Evolutionary conservation across 768 basidiomycete genomes (phyloP).

Genomic region (Boletales sp.): DNA sequence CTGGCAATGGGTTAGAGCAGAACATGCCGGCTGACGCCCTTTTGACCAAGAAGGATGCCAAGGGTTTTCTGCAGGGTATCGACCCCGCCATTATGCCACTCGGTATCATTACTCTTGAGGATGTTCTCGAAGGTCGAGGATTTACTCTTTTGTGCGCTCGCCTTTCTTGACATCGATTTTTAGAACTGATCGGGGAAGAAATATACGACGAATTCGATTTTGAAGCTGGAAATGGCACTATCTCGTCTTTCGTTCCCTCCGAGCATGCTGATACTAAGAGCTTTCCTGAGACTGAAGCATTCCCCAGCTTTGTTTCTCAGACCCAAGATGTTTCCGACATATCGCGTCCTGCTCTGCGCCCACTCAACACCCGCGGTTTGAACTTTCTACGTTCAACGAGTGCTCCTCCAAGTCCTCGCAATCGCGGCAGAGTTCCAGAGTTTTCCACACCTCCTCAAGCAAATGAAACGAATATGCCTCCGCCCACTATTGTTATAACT

Average conservation of each 20-base stretch:
- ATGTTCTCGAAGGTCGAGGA: conserved; percentile 76
- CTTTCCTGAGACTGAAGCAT: conserved; percentile 22
- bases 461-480: neutral
- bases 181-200: conserved; percentile 89
- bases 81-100: conserved; percentile 82
- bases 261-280: conserved; percentile 31
- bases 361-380: conserved; percentile 44
- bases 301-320: conserved; percentile 4
- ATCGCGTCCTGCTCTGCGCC: conserved; percentile 32
- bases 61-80: conserved; percentile 81
- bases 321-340: conserved; percentile 8
- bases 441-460: conserved; percentile 4
- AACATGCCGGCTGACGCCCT: conserved; percentile 89
- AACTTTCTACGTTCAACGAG: conserved; percentile 53
- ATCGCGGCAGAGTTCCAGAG: conserved; percentile 7
- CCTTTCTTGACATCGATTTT: conserved; percentile 1
- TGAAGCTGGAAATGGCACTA: conserved; percentile 62
- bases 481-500: neutral
- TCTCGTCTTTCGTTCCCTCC: conserved; percentile 39
- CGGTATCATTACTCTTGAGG: conserved; percentile 91
- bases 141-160: neutral
- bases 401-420: conserved; percentile 54
- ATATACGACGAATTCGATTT: conserved; percentile 90
- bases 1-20: conserved; percentile 60
- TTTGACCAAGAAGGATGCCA: conserved; percentile 66